phyloP scores from a whole-genome alignment of 2,329 filamentous ascomycete species.

The Scytalidium sp. region DNA sequence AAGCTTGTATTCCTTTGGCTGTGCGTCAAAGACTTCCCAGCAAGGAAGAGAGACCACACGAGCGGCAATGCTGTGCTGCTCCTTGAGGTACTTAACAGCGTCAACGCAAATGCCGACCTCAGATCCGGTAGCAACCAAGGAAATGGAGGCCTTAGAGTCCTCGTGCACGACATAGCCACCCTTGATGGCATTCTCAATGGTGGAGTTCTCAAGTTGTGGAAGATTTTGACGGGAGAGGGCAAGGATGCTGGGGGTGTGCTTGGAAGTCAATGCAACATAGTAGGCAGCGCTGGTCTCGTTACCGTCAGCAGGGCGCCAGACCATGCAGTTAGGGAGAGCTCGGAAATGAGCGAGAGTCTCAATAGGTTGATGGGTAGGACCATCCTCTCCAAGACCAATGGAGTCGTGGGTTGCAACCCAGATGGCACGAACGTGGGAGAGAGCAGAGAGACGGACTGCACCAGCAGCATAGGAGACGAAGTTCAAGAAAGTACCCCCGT shows the following conservation, averaged over 20 bases:
- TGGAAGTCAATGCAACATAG: slow-evolving; percentile 89
- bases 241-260: slow-evolving; percentile 87
- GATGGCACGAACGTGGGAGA: slow-evolving; percentile 87
- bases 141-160: slow-evolving; percentile 78
- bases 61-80: slow-evolving; percentile 82
- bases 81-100: slow-evolving; percentile 84
- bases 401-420: slow-evolving; percentile 99
- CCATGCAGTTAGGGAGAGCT: slow-evolving; percentile 97
- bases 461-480: slow-evolving; percentile 98
- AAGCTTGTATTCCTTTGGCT: slow-evolving; percentile 92
- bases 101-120: slow-evolving; percentile 94
- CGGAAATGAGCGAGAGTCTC: slow-evolving; percentile 98
- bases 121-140: slow-evolving; percentile 90
- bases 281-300: slow-evolving; percentile 98
- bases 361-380: slow-evolving; percentile 97
- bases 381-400: slow-evolving; percentile 98
- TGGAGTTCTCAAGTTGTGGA: slow-evolving; percentile 93
- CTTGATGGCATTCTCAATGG: slow-evolving; percentile 85
- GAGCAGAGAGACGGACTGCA: slow-evolving; percentile 87
- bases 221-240: slow-evolving; percentile 97
- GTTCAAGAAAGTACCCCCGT: slow-evolving; percentile 96
- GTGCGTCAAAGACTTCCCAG: slow-evolving; percentile 93
- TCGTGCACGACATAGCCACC: slow-evolving; percentile 92
- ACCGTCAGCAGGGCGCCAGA: slow-evolving; percentile 97
- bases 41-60: slow-evolving; percentile 95